Evolutionary conservation across 2,329 filamentous ascomycete species (phyloP), one percentile per base, ranked within the genome.

Genomic region (Pseudocercospora macadamiae): DNA sequence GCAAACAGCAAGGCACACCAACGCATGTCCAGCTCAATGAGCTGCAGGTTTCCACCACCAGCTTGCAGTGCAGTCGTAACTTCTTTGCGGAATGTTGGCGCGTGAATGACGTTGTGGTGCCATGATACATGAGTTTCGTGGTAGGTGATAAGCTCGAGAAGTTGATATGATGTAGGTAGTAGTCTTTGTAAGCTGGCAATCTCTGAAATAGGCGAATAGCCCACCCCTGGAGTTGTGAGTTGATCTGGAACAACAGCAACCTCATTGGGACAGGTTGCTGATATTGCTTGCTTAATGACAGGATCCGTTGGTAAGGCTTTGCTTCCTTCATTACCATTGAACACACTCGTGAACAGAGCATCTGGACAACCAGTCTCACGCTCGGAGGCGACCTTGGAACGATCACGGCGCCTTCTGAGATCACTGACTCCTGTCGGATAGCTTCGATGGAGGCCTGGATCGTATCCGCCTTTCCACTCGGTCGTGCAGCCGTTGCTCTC

Each of bases 1-100:
- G 57, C 57, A 28, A 60, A 60, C 14, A 56, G 37, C 6, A 60
- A 36, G n/a, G 36, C 57, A 19, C 52, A 60, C 57, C 57, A 60
- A 7, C 47, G 23, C 3, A 55, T n/a, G 21, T 60, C 57, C 14
- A 55, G 44, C 5, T 55, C 19, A 2, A 4, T 25, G 3, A 60
- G 19, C 7, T 23, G 23, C 19, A 53, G 8, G 3, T 32, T 55
- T 9, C 52, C 53, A 10, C 52, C 48, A 9, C 57, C 47, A 9
- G 21, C 18, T 10, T 55, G 26, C 3, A 60, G 39, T 14, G 26
- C 52, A 26, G 10, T 25, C 9, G 32, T 28, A 14, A 60, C 57
- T 47, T 56, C 57, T 36, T 45, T 37, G 4, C 26, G 18, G 18
- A 60, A 60, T 3, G 52, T 60, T n/a, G 47, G 37, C 18, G 37